Evolutionary conservation across 148 eudicot species (phyloP), one percentile per base, ranked within the genome.

Genomic region (Arctostaphylos glauca): DNA sequence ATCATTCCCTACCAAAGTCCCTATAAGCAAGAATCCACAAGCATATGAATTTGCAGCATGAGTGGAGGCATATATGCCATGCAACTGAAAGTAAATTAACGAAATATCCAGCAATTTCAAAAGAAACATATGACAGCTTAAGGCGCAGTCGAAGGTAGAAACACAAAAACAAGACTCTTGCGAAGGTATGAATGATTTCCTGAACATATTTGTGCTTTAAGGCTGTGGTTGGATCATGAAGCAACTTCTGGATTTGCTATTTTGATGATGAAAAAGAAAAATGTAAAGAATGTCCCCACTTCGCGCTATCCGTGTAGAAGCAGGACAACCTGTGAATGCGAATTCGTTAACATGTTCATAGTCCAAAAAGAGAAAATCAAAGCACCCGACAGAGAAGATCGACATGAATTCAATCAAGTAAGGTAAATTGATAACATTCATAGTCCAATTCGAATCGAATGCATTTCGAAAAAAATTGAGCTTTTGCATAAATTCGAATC

Each of bases 1-100:
- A 94, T 93, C 97, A 94, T 91, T 25, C 97, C 98, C 16, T 81
- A 87, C 98, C 98, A 94, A 60, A 94, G 85, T 52, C 98, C 98
- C 98, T 94, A 52, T 50, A 81, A 58, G 14, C 9, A 66, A 58
- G n/a, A 18, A 48, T 55, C 19, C 10, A n/a, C n/a, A 31, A 49
- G 25, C 43, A 23, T 38, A 58, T 1, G n/a, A 46, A 8, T n/a
- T 41, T 52, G 5, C 21, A 43, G 6, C 6, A 14, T 16, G 56
- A 6, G 9, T 14, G 6, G 31, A 75, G 3, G 50, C 3, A 74
- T n/a, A 74, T 10, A 47, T 21, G 23, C 10, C 31, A 59, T 12
- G 7, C 8, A 38, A 38, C 9, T 66, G 21, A 58, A 56, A 74
- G 50, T 5, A 59, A 62, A 62, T 3, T 10, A n/a, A 31, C 19